phyloP scores from a whole-genome alignment of 495 filamentous ascomycete species.

The Xylaria palmicola region DNA sequence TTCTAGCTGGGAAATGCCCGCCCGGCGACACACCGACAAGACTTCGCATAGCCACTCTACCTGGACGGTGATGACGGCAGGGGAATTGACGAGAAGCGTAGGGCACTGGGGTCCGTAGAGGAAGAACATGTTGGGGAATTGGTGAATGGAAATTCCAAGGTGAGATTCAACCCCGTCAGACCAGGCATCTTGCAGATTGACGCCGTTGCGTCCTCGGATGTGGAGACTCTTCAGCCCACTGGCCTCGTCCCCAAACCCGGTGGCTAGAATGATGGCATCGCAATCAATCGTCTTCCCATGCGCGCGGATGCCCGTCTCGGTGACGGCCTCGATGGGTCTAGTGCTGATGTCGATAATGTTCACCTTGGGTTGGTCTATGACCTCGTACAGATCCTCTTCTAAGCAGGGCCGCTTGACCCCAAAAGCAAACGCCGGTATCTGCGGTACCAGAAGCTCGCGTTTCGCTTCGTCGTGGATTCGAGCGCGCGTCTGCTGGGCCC shows the following conservation, averaged over 20 bases:
- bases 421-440: constrained; percentile 50
- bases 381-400: constrained; percentile 57
- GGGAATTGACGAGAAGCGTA: constrained; percentile 51
- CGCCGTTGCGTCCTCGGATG: too few relatives aligned
- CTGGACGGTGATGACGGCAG: constrained; percentile 51
- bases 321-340: constrained; percentile 50
- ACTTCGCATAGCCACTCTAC: too few relatives aligned
- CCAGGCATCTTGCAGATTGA: constrained; percentile 46
- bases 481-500: constrained; percentile 50
- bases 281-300: constrained; percentile 43
- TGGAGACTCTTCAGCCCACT: constrained; percentile 41
- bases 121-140: constrained; percentile 54
- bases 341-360: constrained; percentile 51
- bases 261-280: constrained; percentile 48
- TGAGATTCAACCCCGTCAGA: constrained; percentile 20
- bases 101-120: constrained; percentile 44
- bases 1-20: too few relatives aligned
- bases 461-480: constrained; percentile 50
- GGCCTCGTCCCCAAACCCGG: constrained; percentile 51
- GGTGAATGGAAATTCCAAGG: constrained; percentile 2
- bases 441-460: constrained; percentile 55
- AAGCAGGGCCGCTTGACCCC: constrained; percentile 57
- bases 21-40: too few relatives aligned
- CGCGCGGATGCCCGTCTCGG: constrained; percentile 45
- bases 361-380: constrained; percentile 55